A percentile compares a stretch with the other conserved stretches of the same genome.
phyloP scores from a whole-genome alignment of 768 basidiomycete species.

The Podaxis sp. region DNA sequence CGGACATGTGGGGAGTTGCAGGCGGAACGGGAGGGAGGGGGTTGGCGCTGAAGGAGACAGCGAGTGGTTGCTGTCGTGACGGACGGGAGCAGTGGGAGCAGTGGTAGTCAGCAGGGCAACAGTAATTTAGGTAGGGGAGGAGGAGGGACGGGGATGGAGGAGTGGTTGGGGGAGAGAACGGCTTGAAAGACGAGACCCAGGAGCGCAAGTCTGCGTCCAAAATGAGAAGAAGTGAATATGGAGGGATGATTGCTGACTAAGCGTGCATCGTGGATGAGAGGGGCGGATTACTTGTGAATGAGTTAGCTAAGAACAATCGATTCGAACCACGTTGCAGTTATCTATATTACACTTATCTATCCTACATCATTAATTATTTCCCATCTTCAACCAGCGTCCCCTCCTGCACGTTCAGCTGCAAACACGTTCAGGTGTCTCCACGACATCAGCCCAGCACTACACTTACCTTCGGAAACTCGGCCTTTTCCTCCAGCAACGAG shows the following conservation, averaged over 20 bases:
- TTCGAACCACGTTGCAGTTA: slow-evolving; percentile 22
- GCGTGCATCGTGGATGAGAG: slow-evolving; percentile 14
- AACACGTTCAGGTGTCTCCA: slow-evolving; percentile 17
- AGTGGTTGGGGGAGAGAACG: slow-evolving; percentile 7
- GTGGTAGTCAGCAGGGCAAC: neutral
- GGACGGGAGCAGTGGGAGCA: neutral
- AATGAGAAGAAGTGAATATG: slow-evolving; percentile 18
- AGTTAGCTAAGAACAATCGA: slow-evolving; percentile 19
- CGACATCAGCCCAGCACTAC: neutral
- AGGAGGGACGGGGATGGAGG: neutral
- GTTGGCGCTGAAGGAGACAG: slow-evolving; percentile 5
- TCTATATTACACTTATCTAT: slow-evolving; percentile 15
- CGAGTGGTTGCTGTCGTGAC: neutral
- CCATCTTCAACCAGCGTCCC: slow-evolving; percentile 24
- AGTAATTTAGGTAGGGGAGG: neutral
- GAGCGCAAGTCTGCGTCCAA: slow-evolving; percentile 13
- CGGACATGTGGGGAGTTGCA: slow-evolving; percentile 48
- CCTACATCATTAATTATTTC: slow-evolving; percentile 21
- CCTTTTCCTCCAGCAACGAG: slow-evolving; percentile 68
- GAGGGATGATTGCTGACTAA: slow-evolving; percentile 24
- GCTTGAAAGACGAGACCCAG: slow-evolving; percentile 15
- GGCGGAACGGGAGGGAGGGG: slow-evolving; percentile 11
- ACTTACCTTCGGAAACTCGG: slow-evolving; percentile 76
- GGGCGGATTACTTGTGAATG: neutral
- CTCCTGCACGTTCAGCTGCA: slow-evolving; percentile 31